Percentiles rank a stretch among this genome's conserved stretches.
phyloP scores from a whole-genome alignment of 2,329 filamentous ascomycete species.

The Arthroderma sp. region DNA sequence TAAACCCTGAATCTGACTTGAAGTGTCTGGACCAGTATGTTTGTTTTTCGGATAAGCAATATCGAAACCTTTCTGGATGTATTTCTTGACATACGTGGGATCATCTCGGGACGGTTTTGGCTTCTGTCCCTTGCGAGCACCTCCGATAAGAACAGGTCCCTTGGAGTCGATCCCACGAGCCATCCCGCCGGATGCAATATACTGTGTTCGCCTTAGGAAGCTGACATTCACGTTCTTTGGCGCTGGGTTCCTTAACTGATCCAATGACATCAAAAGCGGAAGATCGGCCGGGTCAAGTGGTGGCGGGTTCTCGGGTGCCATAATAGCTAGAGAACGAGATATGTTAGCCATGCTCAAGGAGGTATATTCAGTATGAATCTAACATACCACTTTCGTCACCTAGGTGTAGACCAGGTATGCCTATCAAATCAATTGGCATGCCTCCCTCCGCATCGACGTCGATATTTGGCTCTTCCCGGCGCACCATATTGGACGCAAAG shows the following conservation, averaged over 20 bases:
- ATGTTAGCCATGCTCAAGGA: neutral
- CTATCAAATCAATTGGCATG: slow-evolving; percentile 92
- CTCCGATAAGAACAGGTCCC: slow-evolving; percentile 18
- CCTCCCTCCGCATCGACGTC: slow-evolving; percentile 95
- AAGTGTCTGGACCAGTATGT: slow-evolving; percentile 45
- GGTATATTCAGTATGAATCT: neutral
- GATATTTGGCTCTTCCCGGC: slow-evolving; percentile 89
- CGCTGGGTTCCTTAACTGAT: slow-evolving; percentile 73
- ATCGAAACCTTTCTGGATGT: slow-evolving; percentile 53
- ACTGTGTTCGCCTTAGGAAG: slow-evolving; percentile 91
- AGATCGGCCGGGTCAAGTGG: slow-evolving; percentile 72
- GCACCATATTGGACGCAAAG: slow-evolving; percentile 76
- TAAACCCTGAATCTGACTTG: slow-evolving; percentile 42
- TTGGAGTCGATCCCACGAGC: slow-evolving; percentile 25
- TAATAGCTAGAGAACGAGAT: slow-evolving; percentile 52
- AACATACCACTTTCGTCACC: slow-evolving; percentile 75
- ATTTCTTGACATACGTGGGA: slow-evolving; percentile 48
- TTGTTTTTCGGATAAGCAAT: slow-evolving; percentile 51
- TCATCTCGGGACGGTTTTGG: slow-evolving; percentile 40
- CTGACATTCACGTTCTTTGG: slow-evolving; percentile 67
- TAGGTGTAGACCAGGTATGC: slow-evolving; percentile 87
- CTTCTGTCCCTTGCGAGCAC: slow-evolving; percentile 19
- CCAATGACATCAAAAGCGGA: slow-evolving; percentile 67
- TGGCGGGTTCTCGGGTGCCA: slow-evolving; percentile 60
- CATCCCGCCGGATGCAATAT: slow-evolving; percentile 47